phyloP scores from a whole-genome alignment of 768 basidiomycete genomes.

The Leccinum rimulosum region DNA sequence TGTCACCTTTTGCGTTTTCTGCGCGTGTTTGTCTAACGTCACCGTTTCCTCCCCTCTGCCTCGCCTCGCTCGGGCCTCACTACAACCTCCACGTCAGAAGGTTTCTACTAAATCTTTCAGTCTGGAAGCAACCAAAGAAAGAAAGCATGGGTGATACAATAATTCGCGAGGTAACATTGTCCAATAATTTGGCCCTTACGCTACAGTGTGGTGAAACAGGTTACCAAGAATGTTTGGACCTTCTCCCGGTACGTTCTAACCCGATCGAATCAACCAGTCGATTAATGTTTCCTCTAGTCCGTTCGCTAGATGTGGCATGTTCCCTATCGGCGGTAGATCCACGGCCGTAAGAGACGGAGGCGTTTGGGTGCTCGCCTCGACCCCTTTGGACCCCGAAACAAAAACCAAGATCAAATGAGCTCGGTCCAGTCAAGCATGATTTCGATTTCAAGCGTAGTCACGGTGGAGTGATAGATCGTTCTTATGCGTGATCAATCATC shows the following conservation, averaged over 20 bases:
- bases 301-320: conserved; percentile 60
- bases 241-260: conserved; percentile 54
- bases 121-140: conserved; percentile 5
- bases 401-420: conserved; percentile 53
- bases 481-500: neutral
- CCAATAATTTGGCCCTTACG: neutral
- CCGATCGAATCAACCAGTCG: neutral
- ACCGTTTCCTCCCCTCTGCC: conserved; percentile 13
- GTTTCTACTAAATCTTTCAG: conserved; percentile 2
- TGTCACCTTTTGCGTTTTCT: conserved; percentile 10
- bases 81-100: conserved; percentile 17
- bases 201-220: neutral
- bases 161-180: conserved; percentile 40
- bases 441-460: neutral
- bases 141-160: conserved; percentile 36
- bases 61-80: conserved; percentile 11
- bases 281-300: conserved; percentile 42
- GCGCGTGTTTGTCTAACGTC: conserved; percentile 22
- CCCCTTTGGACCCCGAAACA: conserved; percentile 64
- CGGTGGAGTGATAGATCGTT: neutral
- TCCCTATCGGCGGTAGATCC: conserved; percentile 80
- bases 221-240: conserved; percentile 51
- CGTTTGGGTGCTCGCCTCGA: conserved; percentile 83
- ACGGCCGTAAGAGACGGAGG: conserved; percentile 71
- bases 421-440: conserved; percentile 66